A percentile compares a stretch with the other conserved stretches of the same genome.
These are phyloP conservation scores for Maudiozyma turicensis DNA, from an alignment of 805 yeast species.

Conservation along the genomic window DNA sequence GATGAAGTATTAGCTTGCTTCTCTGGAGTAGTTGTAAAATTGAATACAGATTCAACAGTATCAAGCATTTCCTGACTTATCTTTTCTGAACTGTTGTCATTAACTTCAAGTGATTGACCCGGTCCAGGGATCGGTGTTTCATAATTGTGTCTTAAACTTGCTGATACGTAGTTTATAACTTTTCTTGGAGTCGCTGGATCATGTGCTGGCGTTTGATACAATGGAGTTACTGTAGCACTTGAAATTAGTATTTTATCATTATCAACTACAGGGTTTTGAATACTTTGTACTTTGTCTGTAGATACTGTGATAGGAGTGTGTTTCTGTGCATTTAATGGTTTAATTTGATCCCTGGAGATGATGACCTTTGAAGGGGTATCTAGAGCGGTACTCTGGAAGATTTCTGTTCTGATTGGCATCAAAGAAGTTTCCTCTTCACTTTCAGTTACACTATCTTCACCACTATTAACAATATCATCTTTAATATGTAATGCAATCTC, in stretches of 20 bases:
- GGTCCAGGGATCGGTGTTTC: slow-evolving; percentile 1
- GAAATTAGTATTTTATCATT: neutral
- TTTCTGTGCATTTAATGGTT: no score
- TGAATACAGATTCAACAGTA: neutral
- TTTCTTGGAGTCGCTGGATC: slow-evolving; percentile 3
- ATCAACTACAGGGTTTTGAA: neutral
- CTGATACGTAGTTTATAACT: neutral
- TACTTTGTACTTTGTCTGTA: neutral
- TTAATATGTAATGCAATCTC: slow-evolving; percentile 50
- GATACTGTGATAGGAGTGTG: no score
- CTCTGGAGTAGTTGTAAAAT: neutral
- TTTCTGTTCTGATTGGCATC: slow-evolving; percentile 10
- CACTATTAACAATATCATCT: slow-evolving; percentile 36
- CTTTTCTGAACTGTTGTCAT: neutral
- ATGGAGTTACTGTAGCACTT: neutral
- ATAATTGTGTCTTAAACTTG: neutral
- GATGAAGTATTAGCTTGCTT: neutral
- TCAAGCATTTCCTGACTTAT: neutral
- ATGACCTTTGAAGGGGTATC: neutral
- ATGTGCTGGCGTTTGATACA: no score
- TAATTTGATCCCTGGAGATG: neutral
- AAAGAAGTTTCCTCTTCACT: slow-evolving; percentile 31
- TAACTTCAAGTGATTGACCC: neutral
- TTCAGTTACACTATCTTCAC: slow-evolving; percentile 29
- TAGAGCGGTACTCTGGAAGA: slow-evolving; percentile 5